These are phyloP conservation scores for Leccinum subspadiceum DNA, from an alignment of 1,284 basidiomycete species.

Conservation along the genomic window DNA sequence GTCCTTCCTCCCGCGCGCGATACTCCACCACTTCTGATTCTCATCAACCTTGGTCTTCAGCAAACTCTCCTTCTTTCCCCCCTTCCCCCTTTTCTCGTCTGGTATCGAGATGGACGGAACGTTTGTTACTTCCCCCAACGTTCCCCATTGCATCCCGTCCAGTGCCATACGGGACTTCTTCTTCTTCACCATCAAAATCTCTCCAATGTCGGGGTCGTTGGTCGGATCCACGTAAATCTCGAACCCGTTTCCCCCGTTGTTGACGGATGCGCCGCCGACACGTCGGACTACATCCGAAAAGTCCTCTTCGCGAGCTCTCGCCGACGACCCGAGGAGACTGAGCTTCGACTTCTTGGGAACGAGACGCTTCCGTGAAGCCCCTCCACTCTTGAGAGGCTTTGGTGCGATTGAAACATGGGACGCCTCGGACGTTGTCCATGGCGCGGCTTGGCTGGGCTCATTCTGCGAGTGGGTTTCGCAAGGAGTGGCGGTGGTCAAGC, in stretches of 20 bases:
- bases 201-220: constrained; percentile 62
- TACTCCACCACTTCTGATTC: constrained; percentile 76
- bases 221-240: constrained; percentile 73
- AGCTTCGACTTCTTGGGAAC: constrained; percentile 77
- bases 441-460: constrained; percentile 29
- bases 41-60: constrained; percentile 49
- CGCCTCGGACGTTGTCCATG: constrained; percentile 35
- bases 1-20: constrained; percentile 56
- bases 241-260: constrained; percentile 51
- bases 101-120: constrained; percentile 35
- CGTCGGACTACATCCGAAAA: constrained; percentile 62
- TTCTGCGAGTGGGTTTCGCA: constrained; percentile 45
- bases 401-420: constrained; percentile 35
- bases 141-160: constrained; percentile 60
- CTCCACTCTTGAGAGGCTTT: constrained; percentile 25
- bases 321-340: constrained; percentile 44
- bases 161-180: constrained; percentile 66
- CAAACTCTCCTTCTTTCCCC: constrained; percentile 24
- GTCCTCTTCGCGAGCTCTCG: constrained; percentile 45
- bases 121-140: constrained; percentile 59
- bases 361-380: constrained; percentile 48
- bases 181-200: constrained; percentile 75
- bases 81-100: constrained; percentile 33
- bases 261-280: constrained; percentile 45
- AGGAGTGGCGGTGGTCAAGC: constrained; percentile 66